Evolutionary conservation across 2,329 filamentous ascomycete genomes (phyloP), one percentile per base, ranked within the genome.

Genomic region (Blastomyces percursus): DNA sequence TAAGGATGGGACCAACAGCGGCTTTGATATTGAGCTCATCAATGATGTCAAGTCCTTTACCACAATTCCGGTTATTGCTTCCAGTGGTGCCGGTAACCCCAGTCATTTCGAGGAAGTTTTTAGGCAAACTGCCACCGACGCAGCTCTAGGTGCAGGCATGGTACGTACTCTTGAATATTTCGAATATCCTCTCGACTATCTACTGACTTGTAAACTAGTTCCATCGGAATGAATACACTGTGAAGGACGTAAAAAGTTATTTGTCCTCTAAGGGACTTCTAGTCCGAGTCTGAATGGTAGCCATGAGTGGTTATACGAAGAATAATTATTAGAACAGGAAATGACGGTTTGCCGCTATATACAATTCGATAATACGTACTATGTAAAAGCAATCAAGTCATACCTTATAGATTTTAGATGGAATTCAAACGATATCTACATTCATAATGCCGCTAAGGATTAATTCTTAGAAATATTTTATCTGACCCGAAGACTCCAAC

Each of bases 71-170:
- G 94, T 99, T 59, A 96, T 99, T 76, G 92, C 94, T 16, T 94
- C 89, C 35, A 96, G 90, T 73, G 94, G 94, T 50, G 94, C 94
- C 1, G 94, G 94, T 1, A 86, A 88, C 68, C 93, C 94, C 1
- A 83, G 73, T 0, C 94, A 99, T 77, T 99, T 99, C 72, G 82
- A 86, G 60, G 89, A 97, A 72, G 94, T 97, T 1, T 99, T 99
- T 75, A 80, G 84, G 62, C 80, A 89, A 77, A 97, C 94, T 9
- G 81, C 81, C 19, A 93, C 93, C 2, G 94, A 99, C 80, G 94
- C 94, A 59, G 94, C 94, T 35, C 78, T 99, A 64, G 94, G 94
- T 2, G 94, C 94, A 9, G 94, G 94, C 61, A 99, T 99, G 88
- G 83, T 85, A 74, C 75, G 81, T 78, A 52, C 40, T 57, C 62